Evolutionary conservation across 495 filamentous ascomycete species (phyloP).

Genomic region (Podospora anserina): DNA sequence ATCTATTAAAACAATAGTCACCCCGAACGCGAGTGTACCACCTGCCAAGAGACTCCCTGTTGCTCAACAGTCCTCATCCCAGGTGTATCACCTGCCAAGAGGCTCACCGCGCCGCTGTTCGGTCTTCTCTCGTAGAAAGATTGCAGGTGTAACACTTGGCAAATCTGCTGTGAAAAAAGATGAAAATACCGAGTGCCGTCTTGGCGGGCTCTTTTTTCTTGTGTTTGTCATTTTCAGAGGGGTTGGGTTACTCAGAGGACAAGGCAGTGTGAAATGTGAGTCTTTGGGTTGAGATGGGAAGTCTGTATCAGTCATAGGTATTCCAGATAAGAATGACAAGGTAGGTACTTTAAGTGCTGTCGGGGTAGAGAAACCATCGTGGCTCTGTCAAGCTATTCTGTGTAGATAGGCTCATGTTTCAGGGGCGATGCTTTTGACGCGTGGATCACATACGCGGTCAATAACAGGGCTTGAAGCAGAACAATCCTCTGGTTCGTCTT

Average conservation of each 20-base stretch:
- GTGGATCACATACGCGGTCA: background rate
- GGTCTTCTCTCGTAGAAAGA: too few species aligned
- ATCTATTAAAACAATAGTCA: too few species aligned
- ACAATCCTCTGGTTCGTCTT: background rate
- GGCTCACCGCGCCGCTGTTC: background rate
- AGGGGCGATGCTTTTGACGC: background rate
- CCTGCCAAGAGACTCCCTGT: background rate
- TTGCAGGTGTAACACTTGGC: background rate
- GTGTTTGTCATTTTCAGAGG: background rate
- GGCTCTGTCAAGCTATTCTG: too few species aligned
- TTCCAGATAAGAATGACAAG: too few species aligned
- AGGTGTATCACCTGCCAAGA: background rate
- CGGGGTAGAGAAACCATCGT: too few species aligned
- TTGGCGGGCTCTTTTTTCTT: background rate
- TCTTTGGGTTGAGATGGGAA: background rate
- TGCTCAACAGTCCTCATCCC: too few species aligned
- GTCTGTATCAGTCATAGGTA: too few species aligned
- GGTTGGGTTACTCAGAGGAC: too few species aligned
- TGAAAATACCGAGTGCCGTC: background rate
- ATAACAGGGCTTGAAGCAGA: background rate
- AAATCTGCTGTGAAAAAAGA: background rate
- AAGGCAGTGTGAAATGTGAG: background rate
- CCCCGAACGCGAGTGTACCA: too few species aligned
- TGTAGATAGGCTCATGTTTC: background rate
- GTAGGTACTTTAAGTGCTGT: too few species aligned